These are phyloP conservation scores for Plenodomus tracheiphilus DNA, from an alignment of 2,329 filamentous ascomycete species.

Conservation along the genomic window DNA sequence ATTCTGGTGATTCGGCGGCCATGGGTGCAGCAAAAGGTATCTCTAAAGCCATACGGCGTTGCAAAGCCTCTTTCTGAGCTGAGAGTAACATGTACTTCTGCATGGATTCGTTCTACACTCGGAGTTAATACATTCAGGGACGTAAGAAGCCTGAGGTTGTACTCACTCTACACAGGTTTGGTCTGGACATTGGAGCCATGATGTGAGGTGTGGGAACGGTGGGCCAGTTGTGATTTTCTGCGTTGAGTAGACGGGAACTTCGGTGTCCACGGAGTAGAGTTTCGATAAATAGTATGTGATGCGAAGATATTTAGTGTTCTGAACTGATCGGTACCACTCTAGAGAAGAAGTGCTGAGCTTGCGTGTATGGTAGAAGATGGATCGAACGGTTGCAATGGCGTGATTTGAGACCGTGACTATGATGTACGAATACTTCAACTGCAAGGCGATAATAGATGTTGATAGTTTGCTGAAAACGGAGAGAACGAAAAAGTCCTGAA, in stretches of 20 bases:
- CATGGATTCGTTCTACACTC: conserved; percentile 34
- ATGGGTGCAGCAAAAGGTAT: conserved; percentile 38
- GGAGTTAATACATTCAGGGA: conserved; percentile 12
- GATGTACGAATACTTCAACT: too few species aligned
- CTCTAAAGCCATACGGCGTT: conserved; percentile 44
- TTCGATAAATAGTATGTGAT: conserved; percentile 11
- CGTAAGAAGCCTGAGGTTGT: background rate
- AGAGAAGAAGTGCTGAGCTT: conserved; percentile 14
- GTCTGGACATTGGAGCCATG: conserved; percentile 26
- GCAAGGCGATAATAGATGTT: too few species aligned
- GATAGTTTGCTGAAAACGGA: background rate
- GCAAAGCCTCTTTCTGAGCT: conserved; percentile 47
- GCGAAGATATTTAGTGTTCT: conserved; percentile 21
- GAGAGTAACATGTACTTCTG: conserved; percentile 47
- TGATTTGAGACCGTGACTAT: conserved; percentile 7
- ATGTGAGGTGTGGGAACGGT: conserved; percentile 2
- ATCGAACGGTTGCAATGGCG: conserved; percentile 15
- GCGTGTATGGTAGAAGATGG: conserved; percentile 5
- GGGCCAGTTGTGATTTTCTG: background rate
- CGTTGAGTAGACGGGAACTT: conserved; percentile 1
- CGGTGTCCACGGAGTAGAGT: conserved; percentile 16
- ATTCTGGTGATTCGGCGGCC: conserved; percentile 40
- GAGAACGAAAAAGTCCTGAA: background rate
- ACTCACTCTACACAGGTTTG: conserved; percentile 27
- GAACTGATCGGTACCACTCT: conserved; percentile 11